Evolutionary conservation across 139 green algal species (phyloP), one percentile per base, ranked within the genome.

Genomic region (Picochlorum costavermella): DNA sequence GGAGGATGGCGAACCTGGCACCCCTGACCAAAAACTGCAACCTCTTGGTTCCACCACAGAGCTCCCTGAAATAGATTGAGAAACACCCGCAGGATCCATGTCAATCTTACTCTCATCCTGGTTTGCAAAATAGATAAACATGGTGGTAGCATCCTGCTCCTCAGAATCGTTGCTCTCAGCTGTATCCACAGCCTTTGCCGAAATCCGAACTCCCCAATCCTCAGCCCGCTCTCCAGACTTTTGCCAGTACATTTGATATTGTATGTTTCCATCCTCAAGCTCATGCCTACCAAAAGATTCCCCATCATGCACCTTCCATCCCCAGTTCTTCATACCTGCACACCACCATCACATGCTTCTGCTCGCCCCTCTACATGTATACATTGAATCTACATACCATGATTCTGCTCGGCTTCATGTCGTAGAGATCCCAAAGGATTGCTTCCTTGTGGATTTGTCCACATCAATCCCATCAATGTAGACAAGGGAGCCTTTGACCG

Each of bases 221-320:
- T 45, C 60, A 6, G 26, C 49, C 4, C 16, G 4, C n/a, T n/a
- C 37, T 29, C 2, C 44, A 16, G 3, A 8, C 26, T 73, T 62
- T 28, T 71, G 63, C 60, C 64, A 75, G 1, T 58, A 36, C 12
- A 68, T 75, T 6, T 76, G 83, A 46, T 95, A 77, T 46, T 84
- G 79, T 63, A 82, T 71, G 17, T 73, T 45, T 0, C 56, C 66
- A 50, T 96, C 89, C 4, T 72, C 26, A 1, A 95, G 56, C 31
- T 76, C 45, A 65, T 97, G 91, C 17, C 77, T 61, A 9, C 88
- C 91, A 70, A 82, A 96, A 8, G 17, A 62, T 25, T 70, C 43
- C 12, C 90, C 91, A 68, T 97, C 90, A 67, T 97, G 91, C 11
- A 69, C 57, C 53, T 82, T 55, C 88, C 88, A 96, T 9, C 88